These are phyloP conservation scores for Scheffersomyces coipomensis DNA, from an alignment of 805 yeast genomes.

Conservation along the genomic window DNA sequence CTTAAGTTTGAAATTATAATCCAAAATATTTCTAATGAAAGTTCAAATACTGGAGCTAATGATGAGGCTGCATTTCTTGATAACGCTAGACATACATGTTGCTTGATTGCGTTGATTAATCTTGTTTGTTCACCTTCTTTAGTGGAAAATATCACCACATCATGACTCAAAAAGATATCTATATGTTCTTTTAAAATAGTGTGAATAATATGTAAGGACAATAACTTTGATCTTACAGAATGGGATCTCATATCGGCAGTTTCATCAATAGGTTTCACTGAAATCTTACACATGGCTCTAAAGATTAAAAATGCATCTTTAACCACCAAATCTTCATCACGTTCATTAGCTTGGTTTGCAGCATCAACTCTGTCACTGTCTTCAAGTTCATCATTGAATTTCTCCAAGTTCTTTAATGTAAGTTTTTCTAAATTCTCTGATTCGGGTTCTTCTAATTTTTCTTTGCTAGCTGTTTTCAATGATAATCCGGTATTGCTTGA, in stretches of 20 bases:
- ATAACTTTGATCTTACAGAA: conserved; percentile 84
- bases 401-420: conserved; percentile 62
- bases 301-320: conserved; percentile 92
- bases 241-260: conserved; percentile 86
- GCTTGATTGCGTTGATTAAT: conserved; percentile 77
- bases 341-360: conserved; percentile 41
- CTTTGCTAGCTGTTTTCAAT: conserved; percentile 22
- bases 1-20: conserved; percentile 78
- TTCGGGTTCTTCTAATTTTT: conserved; percentile 12
- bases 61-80: conserved; percentile 93
- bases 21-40: conserved; percentile 93
- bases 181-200: conserved; percentile 82
- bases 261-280: conserved; percentile 79
- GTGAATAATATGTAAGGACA: conserved; percentile 85
- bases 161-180: conserved; percentile 67
- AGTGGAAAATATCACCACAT: conserved; percentile 51
- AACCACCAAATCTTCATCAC: conserved; percentile 66
- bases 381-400: conserved; percentile 44
- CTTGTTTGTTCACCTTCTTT: conserved; percentile 52
- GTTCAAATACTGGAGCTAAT: conserved; percentile 86
- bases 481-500: conserved; percentile 18
- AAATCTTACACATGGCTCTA: conserved; percentile 91
- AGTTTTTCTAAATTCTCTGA: conserved; percentile 30
- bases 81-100: conserved; percentile 76
- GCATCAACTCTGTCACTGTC: conserved; percentile 55